Conservation (phyloP, 2,329 filamentous ascomycete species). For the Cordyceps cicadae region DNA sequence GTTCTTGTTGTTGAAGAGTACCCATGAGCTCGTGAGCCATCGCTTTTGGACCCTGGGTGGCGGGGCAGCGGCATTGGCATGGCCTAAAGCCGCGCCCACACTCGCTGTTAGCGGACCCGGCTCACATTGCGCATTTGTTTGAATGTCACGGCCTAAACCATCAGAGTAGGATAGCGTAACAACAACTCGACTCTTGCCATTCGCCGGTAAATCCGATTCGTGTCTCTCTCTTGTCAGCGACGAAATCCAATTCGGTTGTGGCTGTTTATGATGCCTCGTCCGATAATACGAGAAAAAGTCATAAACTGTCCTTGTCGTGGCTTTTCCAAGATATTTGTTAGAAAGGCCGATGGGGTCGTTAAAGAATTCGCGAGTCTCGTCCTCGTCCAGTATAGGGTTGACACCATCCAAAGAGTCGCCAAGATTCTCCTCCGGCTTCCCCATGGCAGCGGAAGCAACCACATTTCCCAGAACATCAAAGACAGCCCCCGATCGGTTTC, state of each 20-base stretch:
- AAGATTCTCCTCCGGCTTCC: slow-evolving; percentile 8
- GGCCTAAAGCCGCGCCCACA: too few relatives aligned
- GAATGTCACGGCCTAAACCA: slow-evolving; percentile 7
- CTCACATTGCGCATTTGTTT: slow-evolving; percentile 10
- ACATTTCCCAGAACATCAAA: slow-evolving; percentile 10
- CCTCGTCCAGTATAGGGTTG: background rate
- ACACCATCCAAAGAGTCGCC: slow-evolving; percentile 9
- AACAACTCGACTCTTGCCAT: background rate
- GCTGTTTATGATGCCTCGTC: background rate
- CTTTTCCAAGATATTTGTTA: background rate
- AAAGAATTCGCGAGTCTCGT: background rate
- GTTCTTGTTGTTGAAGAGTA: slow-evolving; percentile 18
- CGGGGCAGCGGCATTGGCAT: background rate
- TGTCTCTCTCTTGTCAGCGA: slow-evolving; percentile 5
- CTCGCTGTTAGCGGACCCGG: background rate
- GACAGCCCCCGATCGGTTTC: slow-evolving; percentile 5
- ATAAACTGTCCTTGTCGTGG: slow-evolving; percentile 1
- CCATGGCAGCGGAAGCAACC: slow-evolving; percentile 5
- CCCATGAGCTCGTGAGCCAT: slow-evolving; percentile 18
- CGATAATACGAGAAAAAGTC: slow-evolving; percentile 10
- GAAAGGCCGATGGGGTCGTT: background rate
- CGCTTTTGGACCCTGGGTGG: background rate
- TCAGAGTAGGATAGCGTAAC: slow-evolving; percentile 5
- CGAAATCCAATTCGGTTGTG: slow-evolving; percentile 9
- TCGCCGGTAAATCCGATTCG: background rate